Evolutionary conservation across 306 rosid species (phyloP).

Genomic region (Rosa persica): DNA sequence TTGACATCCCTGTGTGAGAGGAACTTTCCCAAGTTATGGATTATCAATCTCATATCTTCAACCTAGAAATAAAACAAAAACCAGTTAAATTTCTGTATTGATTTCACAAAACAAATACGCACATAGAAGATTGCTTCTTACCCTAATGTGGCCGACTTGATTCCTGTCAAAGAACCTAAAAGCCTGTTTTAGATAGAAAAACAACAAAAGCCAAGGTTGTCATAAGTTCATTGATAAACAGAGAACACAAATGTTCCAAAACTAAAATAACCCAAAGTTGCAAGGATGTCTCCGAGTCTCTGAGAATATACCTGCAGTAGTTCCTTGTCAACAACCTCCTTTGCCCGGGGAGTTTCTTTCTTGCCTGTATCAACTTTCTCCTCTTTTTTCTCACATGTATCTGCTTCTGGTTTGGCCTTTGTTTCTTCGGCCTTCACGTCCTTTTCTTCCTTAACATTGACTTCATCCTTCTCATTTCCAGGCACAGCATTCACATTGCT

Average conservation of each 20-base stretch:
- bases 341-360: conserved; percentile 47
- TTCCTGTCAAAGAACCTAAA: conserved; percentile 90
- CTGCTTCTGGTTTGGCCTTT: conserved; percentile 38
- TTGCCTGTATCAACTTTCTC: conserved; percentile 42
- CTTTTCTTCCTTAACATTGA: conserved; percentile 38
- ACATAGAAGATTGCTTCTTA: conserved; percentile 24
- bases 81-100: conserved; percentile 15
- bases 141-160: conserved; percentile 80
- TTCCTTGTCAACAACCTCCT: conserved; percentile 75
- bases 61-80: conserved; percentile 52
- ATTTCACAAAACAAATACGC: background rate
- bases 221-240: conserved; percentile 5
- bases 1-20: conserved; percentile 93
- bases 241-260: background rate
- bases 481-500: conserved; percentile 31
- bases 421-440: conserved; percentile 43
- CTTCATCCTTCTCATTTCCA: conserved; percentile 46
- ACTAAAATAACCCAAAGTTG: background rate
- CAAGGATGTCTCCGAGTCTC: conserved; percentile 6
- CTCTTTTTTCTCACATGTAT: conserved; percentile 41
- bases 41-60: conserved; percentile 83
- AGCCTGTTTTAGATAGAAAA: conserved; percentile 59
- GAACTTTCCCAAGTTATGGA: conserved; percentile 87
- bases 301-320: conserved; percentile 62
- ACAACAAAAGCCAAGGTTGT: background rate